Base-by-base conservation (phyloP, 2,329 filamentous ascomycete genomes). In the Geosmithia flava region DNA sequence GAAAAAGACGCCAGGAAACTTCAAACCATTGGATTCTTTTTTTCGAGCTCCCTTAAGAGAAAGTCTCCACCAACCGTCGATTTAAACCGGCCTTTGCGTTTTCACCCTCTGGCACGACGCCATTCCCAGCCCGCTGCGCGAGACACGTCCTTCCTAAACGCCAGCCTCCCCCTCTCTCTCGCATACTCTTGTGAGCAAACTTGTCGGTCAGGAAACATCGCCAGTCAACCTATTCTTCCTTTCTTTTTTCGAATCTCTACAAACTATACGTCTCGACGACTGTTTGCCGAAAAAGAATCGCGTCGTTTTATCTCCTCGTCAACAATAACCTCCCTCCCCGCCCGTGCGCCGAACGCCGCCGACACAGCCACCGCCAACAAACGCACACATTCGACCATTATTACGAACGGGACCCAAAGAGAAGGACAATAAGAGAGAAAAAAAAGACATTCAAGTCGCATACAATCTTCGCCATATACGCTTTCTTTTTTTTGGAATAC, bases 211-310 rank as follows among this genome's bases (percentile, higher is more conserved):
- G 42, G 16, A 23, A 44, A 39, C 33, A 13, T 37, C 33, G 33
- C 33, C 33, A 11, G 11, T 16, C 3, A 7, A 7, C 33, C 45
- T 46, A 42, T 50, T 47, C 45, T 51, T 29, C 39, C 46, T 44
- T 52, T 29, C 39, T 47, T 44, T 52, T 27, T 4, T 27, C 23
- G 23, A 27, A 27, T 27, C n/a, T 44, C 20, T 42, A 19, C 41
- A 43, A 20, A 10, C 45, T 37, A 45, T 41, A 29, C 13, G 39
- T 43, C 51, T 30, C 50, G 51, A 47, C 41, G 16, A 45, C 13
- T n/a, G n/a, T 16, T 45, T 33, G 8, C 8, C 23, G 8, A 27
- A 27, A 4, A 27, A 27, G 23, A 27, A 27, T 27, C 23, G 23
- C 23, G 8, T 27, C 23, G 23, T 27, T 8, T n/a, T 27, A 8